phyloP scores from a whole-genome alignment of 2,329 filamentous ascomycete genomes.

The Epichloe gansuensis region DNA sequence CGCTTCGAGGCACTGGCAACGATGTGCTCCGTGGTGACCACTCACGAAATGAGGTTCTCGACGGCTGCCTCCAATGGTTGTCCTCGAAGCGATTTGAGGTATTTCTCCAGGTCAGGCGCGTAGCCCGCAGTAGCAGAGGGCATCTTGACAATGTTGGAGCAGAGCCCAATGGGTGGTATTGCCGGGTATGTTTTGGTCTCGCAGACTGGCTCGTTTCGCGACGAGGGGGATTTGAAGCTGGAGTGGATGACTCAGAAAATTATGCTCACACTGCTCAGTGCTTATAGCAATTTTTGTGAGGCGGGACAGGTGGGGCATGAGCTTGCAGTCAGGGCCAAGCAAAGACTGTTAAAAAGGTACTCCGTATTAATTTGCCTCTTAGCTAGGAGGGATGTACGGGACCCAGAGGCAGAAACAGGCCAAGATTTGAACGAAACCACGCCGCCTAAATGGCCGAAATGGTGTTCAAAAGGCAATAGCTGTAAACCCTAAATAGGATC shows the following conservation, averaged over 20 bases:
- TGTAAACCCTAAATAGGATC: no score
- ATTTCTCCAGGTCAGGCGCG: slow-evolving; percentile 64
- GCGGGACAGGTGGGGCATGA: background rate
- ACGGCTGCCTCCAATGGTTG: slow-evolving; percentile 69
- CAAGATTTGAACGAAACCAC: background rate
- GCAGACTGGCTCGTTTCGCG: slow-evolving; percentile 2
- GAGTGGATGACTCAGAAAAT: slow-evolving; percentile 2
- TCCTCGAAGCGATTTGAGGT: slow-evolving; percentile 65
- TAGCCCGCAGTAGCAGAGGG: slow-evolving; percentile 22
- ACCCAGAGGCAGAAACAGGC: no score
- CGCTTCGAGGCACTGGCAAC: background rate
- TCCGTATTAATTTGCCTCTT: no score
- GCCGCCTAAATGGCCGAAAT: background rate
- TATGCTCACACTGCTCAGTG: background rate
- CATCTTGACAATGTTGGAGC: slow-evolving; percentile 13
- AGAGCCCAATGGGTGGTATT: background rate
- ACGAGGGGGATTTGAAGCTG: slow-evolving; percentile 1
- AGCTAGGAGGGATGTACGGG: no score
- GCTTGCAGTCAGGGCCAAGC: background rate
- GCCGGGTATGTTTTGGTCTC: background rate
- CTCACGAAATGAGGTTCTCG: slow-evolving; percentile 71
- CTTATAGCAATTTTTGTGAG: background rate
- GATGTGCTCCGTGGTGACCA: slow-evolving; percentile 8
- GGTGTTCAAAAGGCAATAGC: no score
- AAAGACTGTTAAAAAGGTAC: no score